These are phyloP conservation scores for Colletotrichum truncatum DNA, from an alignment of 2,329 filamentous ascomycete species.

Conservation along the genomic window DNA sequence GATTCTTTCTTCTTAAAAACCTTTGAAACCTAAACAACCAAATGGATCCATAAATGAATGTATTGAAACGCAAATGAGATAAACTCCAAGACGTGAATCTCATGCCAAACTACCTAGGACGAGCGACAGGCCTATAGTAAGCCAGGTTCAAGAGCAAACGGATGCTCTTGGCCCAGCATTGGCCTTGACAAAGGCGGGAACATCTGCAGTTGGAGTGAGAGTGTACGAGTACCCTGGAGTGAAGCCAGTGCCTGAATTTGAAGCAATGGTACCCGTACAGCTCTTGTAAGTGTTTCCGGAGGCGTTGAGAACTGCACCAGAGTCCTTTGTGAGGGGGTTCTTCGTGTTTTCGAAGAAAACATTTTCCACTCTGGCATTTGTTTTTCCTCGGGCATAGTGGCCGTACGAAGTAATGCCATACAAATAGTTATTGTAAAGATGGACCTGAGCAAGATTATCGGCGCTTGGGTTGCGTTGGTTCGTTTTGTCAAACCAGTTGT, in stretches of 20 bases:
- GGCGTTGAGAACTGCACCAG: not conserved
- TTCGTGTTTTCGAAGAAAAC: constrained; percentile 30
- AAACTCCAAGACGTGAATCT: too few species aligned
- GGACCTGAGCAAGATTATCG: constrained; percentile 27
- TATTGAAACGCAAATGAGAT: too few species aligned
- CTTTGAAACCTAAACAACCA: too few species aligned
- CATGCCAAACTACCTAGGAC: too few species aligned
- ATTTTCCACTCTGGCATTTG: constrained; percentile 28
- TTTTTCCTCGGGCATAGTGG: constrained; percentile 29
- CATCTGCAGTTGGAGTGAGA: constrained; percentile 19
- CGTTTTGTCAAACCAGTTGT: constrained; percentile 31
- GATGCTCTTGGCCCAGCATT: constrained; percentile 19
- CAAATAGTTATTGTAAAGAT: constrained; percentile 32
- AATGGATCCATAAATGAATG: too few species aligned
- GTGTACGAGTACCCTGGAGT: constrained; percentile 19
- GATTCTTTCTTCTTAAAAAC: too few species aligned
- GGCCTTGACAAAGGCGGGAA: constrained; percentile 20
- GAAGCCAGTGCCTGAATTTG: constrained; percentile 18
- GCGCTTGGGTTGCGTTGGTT: constrained; percentile 31
- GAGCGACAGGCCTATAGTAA: too few species aligned
- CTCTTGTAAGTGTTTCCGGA: constrained; percentile 20
- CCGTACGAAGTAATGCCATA: constrained; percentile 26
- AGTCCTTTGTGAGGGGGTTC: constrained; percentile 24
- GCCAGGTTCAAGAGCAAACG: constrained; percentile 23
- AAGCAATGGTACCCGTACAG: constrained; percentile 18